phyloP scores from a whole-genome alignment of 2,329 filamentous ascomycete genomes.

The Colletotrichum siamense region DNA sequence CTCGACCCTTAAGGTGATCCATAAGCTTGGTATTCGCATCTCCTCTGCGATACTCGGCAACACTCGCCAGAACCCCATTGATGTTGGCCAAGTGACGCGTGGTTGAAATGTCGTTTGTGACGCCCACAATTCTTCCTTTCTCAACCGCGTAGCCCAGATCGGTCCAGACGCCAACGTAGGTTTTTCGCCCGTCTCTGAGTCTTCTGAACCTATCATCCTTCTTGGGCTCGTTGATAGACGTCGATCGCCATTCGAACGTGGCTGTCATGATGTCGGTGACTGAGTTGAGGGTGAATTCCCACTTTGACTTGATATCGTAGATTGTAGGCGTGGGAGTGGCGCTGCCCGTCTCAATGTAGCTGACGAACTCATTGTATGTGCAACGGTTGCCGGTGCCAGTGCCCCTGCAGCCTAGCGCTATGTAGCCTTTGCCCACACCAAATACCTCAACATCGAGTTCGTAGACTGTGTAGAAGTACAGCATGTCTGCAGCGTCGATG shows the following conservation, averaged over 20 bases:
- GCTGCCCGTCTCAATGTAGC: not conserved
- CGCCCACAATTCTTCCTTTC: not conserved
- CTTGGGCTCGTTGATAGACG: not conserved
- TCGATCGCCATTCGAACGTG: not conserved
- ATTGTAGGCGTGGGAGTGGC: not conserved
- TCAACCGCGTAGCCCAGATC: not conserved
- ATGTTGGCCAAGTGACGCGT: not conserved
- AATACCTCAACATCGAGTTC: not conserved
- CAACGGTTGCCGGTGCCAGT: not conserved
- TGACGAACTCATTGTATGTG: not conserved
- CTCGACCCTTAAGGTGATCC: not conserved
- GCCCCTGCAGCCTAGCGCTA: not conserved
- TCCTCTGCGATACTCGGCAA: not conserved
- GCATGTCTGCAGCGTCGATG: not conserved
- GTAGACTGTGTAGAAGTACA: not conserved
- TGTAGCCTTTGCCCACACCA: not conserved
- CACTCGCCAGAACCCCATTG: not conserved
- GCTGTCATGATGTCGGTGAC: rapidly evolving
- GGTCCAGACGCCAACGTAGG: not conserved
- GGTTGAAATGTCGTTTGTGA: not conserved
- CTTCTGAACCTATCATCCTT: not conserved
- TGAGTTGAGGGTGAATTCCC: not conserved
- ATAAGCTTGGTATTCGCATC: not conserved
- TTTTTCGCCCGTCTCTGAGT: not conserved
- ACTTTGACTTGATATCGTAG: not conserved